Base-by-base conservation (phyloP, 2,329 filamentous ascomycete genomes). In the Mycosphaerella arachidis region DNA sequence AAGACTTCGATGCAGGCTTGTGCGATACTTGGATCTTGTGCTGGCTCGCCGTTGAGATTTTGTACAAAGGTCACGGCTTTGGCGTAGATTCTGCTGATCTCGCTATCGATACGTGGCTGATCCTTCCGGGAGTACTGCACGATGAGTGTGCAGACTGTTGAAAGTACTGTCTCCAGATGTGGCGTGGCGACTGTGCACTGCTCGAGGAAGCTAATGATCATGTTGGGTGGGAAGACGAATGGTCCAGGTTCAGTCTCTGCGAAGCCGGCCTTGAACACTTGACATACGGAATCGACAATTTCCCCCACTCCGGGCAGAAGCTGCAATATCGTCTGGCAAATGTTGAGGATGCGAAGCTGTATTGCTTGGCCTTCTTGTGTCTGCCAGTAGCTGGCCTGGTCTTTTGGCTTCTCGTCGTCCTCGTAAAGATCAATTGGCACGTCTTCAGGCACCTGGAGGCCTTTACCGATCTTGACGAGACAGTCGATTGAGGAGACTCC, bases 1-100 rank as follows among this genome's bases (percentile, higher is more conserved):
- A 88, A 78, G 60, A 93, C 86, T 57, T 92, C 88, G 53, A 93
- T 87, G 53, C 86, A 86, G 59, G 86, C 86, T 64, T 92, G 87
- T 1, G 89, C 80, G 10, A 93, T 79, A 64, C 92, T 89, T 0
- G 85, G 83, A 60, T 93, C 90, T 50, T 82, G 81, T 9, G 83
- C 82, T 53, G 84, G 84, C 50, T 82, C 81, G 54, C 83, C 79
- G 12, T 35, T n/a, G n/a, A 92, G 78, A 35, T 82, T 79, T 63
- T 83, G 81, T 43, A 92, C 76, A 16, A 92, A 77, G 9, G 78
- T 77, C 13, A 87, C 76, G 6, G 87, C 81, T 82, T 89, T 89
- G 30, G 79, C 78, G 12, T 89, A 74, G 10, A 88, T 78, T 52
- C 73, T 76, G 6, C 72, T 77, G 48, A 86, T 78, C 56, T 85